phyloP scores from a whole-genome alignment of 306 rosid genomes.

The Cercis canadensis region DNA sequence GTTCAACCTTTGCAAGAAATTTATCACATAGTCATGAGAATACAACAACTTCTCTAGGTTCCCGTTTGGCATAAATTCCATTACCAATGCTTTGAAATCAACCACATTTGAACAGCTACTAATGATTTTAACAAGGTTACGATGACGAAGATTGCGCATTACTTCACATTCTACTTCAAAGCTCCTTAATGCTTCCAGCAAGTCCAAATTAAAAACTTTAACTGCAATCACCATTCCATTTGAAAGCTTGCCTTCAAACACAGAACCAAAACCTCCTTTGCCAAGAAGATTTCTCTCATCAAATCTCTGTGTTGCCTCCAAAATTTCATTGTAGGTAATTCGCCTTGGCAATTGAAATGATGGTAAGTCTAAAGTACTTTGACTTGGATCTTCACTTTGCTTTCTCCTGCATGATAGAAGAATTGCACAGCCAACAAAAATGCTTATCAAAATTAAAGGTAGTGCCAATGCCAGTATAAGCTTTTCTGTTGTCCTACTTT shows the following conservation, averaged over 20 bases:
- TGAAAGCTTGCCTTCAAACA: slow-evolving; percentile 31
- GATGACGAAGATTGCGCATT: slow-evolving; percentile 39
- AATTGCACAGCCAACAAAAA: slow-evolving; percentile 1
- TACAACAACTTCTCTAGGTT: slow-evolving; percentile 34
- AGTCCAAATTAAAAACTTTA: slow-evolving; percentile 34
- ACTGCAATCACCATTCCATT: slow-evolving; percentile 32
- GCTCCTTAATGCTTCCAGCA: slow-evolving; percentile 20
- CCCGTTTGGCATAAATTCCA: slow-evolving; percentile 37
- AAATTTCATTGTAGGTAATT: slow-evolving; percentile 35
- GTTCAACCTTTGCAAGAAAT: slow-evolving; percentile 28
- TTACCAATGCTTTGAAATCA: slow-evolving; percentile 36
- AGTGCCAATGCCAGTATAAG: neutral
- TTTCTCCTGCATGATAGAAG: neutral
- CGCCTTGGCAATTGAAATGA: slow-evolving; percentile 12
- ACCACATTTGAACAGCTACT: slow-evolving; percentile 30
- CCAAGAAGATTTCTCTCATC: slow-evolving; percentile 36
- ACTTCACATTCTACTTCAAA: slow-evolving; percentile 40
- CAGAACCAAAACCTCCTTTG: slow-evolving; percentile 36
- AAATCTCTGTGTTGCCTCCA: slow-evolving; percentile 26
- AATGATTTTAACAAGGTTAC: slow-evolving; percentile 31
- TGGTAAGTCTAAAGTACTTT: neutral
- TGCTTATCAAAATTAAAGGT: neutral
- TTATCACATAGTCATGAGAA: slow-evolving; percentile 22
- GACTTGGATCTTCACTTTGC: neutral
- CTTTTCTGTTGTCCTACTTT: neutral